Percentiles rank a stretch among this genome's conserved stretches.
These are phyloP conservation scores for Trametes gibbosa DNA, from an alignment of 768 basidiomycete genomes.

Conservation along the genomic window DNA sequence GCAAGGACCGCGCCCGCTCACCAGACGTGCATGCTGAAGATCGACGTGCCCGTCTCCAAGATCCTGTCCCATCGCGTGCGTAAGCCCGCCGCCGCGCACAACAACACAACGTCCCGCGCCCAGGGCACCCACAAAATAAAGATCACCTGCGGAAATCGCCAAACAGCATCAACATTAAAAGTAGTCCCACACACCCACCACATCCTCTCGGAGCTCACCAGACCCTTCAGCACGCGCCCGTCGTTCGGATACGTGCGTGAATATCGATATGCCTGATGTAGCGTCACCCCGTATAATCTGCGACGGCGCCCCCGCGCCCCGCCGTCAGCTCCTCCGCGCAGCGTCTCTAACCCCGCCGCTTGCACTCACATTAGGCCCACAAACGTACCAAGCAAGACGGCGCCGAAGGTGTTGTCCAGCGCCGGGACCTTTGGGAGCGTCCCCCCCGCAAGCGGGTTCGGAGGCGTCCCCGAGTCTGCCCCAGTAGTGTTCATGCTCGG, in stretches of 20 bases:
- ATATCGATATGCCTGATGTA: constrained; percentile 5
- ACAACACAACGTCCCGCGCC: not conserved
- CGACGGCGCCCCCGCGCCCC: not conserved
- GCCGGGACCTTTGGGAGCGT: not conserved
- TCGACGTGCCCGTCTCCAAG: not conserved
- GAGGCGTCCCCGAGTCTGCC: too few relatives aligned
- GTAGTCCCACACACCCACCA: too few relatives aligned
- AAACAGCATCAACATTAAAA: not conserved
- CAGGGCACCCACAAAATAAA: not conserved
- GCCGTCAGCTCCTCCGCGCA: too few relatives aligned
- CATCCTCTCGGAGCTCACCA: not conserved
- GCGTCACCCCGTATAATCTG: not conserved
- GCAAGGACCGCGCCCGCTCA: not conserved
- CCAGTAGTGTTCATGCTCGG: not conserved
- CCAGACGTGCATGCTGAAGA: not conserved
- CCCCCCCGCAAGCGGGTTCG: not conserved
- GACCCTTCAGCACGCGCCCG: not conserved
- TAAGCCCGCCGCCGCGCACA: not conserved
- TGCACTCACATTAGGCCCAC: not conserved
- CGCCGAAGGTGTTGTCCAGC: not conserved
- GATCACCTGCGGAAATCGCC: not conserved
- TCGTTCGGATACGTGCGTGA: not conserved
- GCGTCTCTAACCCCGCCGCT: too few relatives aligned
- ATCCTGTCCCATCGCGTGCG: not conserved
- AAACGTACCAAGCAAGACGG: not conserved